A percentile compares a stretch with the other conserved stretches of the same genome.
Conservation (phyloP, 441 rosid genomes). For the Kokia cookei region DNA sequence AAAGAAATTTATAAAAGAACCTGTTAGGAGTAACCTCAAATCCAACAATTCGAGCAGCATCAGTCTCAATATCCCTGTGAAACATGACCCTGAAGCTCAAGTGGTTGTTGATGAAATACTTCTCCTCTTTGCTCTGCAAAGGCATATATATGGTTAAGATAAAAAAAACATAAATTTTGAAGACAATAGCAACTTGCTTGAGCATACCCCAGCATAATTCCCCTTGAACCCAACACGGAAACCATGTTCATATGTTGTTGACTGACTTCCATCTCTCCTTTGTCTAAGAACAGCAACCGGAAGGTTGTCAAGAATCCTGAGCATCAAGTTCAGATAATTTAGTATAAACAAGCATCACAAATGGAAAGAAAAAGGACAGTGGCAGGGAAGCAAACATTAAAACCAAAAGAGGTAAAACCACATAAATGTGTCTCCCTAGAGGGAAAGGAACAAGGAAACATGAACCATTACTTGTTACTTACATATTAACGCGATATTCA, state of each 20-base stretch:
- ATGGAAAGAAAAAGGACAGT: background rate
- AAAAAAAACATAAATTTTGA: background rate
- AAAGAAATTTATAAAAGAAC: constrained; percentile 23
- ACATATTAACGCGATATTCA: constrained; percentile 91
- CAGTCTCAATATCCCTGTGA: constrained; percentile 75
- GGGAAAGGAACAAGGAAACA: background rate
- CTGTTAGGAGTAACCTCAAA: constrained; percentile 92
- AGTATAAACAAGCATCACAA: background rate
- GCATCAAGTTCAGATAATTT: constrained; percentile 19
- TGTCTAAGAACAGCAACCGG: constrained; percentile 93
- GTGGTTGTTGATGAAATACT: constrained; percentile 87
- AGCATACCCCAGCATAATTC: constrained; percentile 79
- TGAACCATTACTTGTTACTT: constrained; percentile 22
- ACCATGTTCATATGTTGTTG: constrained; percentile 87
- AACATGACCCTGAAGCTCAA: constrained; percentile 91
- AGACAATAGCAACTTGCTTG: constrained; percentile 12
- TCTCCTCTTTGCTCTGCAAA: constrained; percentile 89
- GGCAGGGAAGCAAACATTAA: background rate
- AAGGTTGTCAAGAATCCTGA: constrained; percentile 93
- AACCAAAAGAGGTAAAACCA: background rate
- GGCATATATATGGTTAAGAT: constrained; percentile 9
- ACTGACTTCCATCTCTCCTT: constrained; percentile 79
- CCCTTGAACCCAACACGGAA: constrained; percentile 95
- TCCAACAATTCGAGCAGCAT: constrained; percentile 86
- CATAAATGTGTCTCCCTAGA: background rate